Conservation (phyloP, 1,139 yeast genomes). For the Scheffersomyces segobiensis region DNA sequence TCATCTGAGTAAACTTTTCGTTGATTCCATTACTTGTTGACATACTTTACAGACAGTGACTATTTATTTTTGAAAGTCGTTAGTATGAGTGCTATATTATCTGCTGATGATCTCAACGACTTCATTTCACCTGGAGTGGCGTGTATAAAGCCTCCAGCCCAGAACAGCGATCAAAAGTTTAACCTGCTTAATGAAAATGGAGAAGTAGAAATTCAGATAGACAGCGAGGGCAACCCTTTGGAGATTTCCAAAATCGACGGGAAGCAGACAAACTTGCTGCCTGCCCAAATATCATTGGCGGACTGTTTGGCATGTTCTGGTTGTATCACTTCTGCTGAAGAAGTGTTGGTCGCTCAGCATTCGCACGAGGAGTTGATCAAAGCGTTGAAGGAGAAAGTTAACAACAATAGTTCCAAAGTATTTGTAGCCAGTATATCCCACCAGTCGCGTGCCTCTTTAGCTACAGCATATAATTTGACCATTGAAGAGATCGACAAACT, state of each 20-base stretch:
- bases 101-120: conserved; percentile 90
- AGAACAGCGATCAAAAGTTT: conserved; percentile 2
- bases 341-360: conserved; percentile 86
- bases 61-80: not conserved
- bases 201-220: conserved; percentile 65
- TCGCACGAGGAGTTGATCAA: conserved; percentile 76
- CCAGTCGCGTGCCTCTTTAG: conserved; percentile 81
- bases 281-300: conserved; percentile 85
- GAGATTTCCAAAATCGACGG: conserved; percentile 68
- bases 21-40: not conserved
- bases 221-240: conserved; percentile 63
- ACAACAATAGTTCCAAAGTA: conserved; percentile 24
- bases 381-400: conserved; percentile 43
- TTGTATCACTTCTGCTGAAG: conserved; percentile 95
- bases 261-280: conserved; percentile 50
- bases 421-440: conserved; percentile 85
- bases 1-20: not conserved
- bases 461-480: conserved; percentile 60
- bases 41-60: not conserved
- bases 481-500: conserved; percentile 62
- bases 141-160: conserved; percentile 71
- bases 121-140: conserved; percentile 94
- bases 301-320: conserved; percentile 98
- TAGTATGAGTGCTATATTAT: conserved; percentile 81
- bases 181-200: conserved; percentile 19